Percentiles rank a stretch among this genome's conserved stretches.
phyloP scores from a whole-genome alignment of 257 asterid species.

The Rehmannia glutinosa region DNA sequence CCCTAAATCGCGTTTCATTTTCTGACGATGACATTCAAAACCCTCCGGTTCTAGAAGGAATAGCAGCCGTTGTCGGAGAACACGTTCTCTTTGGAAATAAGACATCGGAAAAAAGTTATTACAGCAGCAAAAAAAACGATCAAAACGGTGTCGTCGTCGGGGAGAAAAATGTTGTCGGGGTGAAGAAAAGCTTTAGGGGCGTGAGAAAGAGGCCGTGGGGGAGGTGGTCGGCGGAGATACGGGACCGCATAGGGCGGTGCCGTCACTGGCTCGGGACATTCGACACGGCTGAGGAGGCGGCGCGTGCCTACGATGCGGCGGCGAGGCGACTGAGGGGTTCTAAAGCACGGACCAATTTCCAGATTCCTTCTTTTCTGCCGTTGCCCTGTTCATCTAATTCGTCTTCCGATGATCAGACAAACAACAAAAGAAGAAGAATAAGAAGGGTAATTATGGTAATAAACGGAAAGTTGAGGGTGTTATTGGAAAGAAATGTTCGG shows the following conservation, averaged over 20 bases:
- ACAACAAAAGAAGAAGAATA: background rate
- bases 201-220: slow-evolving; percentile 94
- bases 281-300: slow-evolving; percentile 92
- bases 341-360: slow-evolving; percentile 69
- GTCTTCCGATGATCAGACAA: background rate
- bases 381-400: slow-evolving; percentile 2
- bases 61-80: slow-evolving; percentile 82
- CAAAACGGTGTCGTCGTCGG: background rate
- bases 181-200: slow-evolving; percentile 52
- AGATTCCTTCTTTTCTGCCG: slow-evolving; percentile 46
- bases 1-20: background rate
- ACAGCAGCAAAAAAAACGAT: background rate
- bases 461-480: slow-evolving; percentile 4
- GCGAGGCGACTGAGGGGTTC: slow-evolving; percentile 77
- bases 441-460: background rate
- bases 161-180: background rate
- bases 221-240: slow-evolving; percentile 88
- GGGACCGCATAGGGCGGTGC: slow-evolving; percentile 84
- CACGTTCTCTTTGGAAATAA: slow-evolving; percentile 49
- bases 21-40: background rate
- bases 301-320: slow-evolving; percentile 90
- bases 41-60: slow-evolving; percentile 66
- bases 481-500: slow-evolving; percentile 39
- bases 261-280: slow-evolving; percentile 90
- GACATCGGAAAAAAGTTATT: background rate